phyloP scores from a whole-genome alignment of 306 rosid genomes.

The Amphicarpaea edgeworthii region DNA sequence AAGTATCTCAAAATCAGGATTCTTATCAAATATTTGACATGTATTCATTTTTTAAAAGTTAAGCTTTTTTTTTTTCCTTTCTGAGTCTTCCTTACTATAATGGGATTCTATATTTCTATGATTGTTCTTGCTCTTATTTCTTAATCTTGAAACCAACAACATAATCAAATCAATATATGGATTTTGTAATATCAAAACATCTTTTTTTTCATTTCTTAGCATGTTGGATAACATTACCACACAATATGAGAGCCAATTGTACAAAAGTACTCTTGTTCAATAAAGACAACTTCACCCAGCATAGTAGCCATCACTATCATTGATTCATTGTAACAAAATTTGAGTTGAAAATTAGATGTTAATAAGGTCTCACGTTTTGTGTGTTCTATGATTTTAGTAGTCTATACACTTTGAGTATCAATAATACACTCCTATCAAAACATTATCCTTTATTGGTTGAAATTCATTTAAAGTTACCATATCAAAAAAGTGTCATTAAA shows the following conservation, averaged over 20 bases:
- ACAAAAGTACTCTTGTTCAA: neutral
- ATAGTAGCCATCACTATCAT: neutral
- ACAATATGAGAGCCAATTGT: neutral
- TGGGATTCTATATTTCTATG: neutral
- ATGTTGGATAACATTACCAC: neutral
- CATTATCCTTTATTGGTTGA: too few relatives aligned
- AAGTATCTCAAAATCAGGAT: too few relatives aligned
- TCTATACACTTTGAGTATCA: conserved; percentile 10
- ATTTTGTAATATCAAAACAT: conserved; percentile 12
- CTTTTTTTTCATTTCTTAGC: conserved; percentile 12
- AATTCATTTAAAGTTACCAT: too few relatives aligned
- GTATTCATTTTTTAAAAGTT: neutral
- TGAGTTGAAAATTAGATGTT: conserved; percentile 15
- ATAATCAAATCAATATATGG: neutral
- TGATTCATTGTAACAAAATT: conserved; percentile 15
- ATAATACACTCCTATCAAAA: too few relatives aligned
- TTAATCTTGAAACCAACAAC: too few relatives aligned
- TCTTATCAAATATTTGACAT: neutral
- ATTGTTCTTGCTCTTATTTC: too few relatives aligned
- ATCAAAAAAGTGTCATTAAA: too few relatives aligned
- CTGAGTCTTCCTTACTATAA: neutral
- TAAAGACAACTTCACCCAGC: conserved; percentile 1
- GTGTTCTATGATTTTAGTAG: neutral
- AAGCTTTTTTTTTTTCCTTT: neutral
- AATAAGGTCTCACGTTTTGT: neutral